Evolutionary conservation across 441 rosid species (phyloP), one percentile per base, ranked within the genome.

Genomic region (Adansonia rubrostipa): DNA sequence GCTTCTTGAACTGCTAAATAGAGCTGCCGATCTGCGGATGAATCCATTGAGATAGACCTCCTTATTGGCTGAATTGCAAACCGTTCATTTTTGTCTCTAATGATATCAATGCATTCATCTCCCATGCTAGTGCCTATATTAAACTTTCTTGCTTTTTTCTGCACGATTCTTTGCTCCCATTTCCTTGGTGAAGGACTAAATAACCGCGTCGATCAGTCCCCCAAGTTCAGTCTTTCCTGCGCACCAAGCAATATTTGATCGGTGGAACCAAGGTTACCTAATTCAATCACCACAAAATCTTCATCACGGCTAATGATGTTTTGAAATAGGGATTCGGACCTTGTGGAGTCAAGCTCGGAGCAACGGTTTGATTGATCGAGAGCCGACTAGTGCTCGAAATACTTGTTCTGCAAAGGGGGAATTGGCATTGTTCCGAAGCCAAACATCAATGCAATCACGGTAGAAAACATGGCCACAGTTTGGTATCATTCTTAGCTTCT

Each of bases 31-130:
- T 92, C 93, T 0, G 87, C 87, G 0, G 96, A 91, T 0, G 97
- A 93, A 78, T 92, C 98, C 99, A 95, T 89, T 0, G 99, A 93
- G 44, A 96, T 84, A 1, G 99, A 96, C 79, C 99, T 89, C 63
- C 97, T 84, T 7, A 96, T 84, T 9, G 97, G 97, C 71, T 91
- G 92, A 47, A 89, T 80, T 80, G 86, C 88, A 47, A 94, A 93
- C 19, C 83, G 92, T 7, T 90, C 92, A 69, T 86, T 89, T 66
- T 87, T 88, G 48, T 89, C 87, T 87, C 97, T 91, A 0, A 82
- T 86, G 68, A 28, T 2, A 2, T 92, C 87, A 58, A 93, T 89
- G 50, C 92, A 89, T 71, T 93, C 99, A 67, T 96, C 98, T 33
- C 97, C 99, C 98, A 90, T 89, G 85, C 99, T 96, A 1, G 89